phyloP scores from a whole-genome alignment of 2,329 filamentous ascomycete genomes.

The Tolypocladium sp. region DNA sequence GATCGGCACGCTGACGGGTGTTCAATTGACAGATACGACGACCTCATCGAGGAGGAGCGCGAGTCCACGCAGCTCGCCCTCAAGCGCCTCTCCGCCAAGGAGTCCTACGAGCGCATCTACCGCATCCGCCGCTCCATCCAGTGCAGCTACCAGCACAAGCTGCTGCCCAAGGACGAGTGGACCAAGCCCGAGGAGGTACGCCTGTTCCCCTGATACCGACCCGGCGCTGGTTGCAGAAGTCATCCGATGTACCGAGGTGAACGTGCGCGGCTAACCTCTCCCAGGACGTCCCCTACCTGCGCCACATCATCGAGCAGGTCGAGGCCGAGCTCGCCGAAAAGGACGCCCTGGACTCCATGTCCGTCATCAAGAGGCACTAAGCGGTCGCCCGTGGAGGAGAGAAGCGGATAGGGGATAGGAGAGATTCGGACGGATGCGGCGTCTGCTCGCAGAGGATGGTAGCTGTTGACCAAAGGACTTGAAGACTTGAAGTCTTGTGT shows the following conservation, averaged over 20 bases:
- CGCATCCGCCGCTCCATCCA: slow-evolving; percentile 93
- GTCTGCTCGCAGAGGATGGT: background rate
- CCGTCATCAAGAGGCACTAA: slow-evolving; percentile 41
- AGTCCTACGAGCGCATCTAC: slow-evolving; percentile 94
- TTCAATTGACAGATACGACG: slow-evolving; percentile 63
- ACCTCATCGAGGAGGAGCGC: slow-evolving; percentile 89
- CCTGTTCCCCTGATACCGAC: background rate
- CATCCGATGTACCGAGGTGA: background rate
- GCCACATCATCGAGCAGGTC: slow-evolving; percentile 42
- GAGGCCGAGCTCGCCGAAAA: slow-evolving; percentile 41
- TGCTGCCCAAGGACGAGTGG: slow-evolving; percentile 54
- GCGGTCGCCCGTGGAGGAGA: background rate
- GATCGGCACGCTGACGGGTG: slow-evolving; percentile 12
- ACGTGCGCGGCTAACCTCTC: background rate
- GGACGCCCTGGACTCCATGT: slow-evolving; percentile 40
- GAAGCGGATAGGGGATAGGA: background rate
- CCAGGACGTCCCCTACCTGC: slow-evolving; percentile 46
- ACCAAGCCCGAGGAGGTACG: slow-evolving; percentile 45
- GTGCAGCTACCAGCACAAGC: slow-evolving; percentile 53
- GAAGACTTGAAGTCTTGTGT: slow-evolving; percentile 6
- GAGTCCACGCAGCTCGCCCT: slow-evolving; percentile 79
- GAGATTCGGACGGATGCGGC: background rate
- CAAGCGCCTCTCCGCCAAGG: slow-evolving; percentile 81
- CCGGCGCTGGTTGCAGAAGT: background rate
- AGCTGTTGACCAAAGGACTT: slow-evolving; percentile 1